phyloP scores from a whole-genome alignment of 2,329 filamentous ascomycete genomes.

The Chaetomium globosum region DNA sequence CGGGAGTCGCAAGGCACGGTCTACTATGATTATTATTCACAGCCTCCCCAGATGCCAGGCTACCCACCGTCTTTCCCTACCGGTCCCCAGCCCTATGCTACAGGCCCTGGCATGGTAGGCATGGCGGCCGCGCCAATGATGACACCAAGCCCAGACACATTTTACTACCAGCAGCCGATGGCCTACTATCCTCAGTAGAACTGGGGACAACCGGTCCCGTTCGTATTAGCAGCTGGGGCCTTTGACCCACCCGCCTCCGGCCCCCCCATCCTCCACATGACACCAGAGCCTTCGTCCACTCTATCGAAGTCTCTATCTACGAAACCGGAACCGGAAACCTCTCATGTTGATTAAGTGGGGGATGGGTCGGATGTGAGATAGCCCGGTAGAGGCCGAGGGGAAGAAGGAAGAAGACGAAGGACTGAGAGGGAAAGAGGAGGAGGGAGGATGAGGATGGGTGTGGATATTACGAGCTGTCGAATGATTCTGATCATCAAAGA shows the following conservation, averaged over 20 bases:
- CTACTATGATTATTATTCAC: slow-evolving; percentile 86
- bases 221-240: neutral
- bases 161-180: slow-evolving; percentile 68
- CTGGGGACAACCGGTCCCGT: slow-evolving; percentile 21
- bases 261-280: neutral
- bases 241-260: neutral
- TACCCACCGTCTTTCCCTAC: slow-evolving; percentile 44
- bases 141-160: slow-evolving; percentile 67
- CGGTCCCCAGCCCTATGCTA: neutral
- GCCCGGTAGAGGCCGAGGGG: neutral
- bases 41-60: slow-evolving; percentile 59
- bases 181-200: slow-evolving; percentile 64
- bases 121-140: slow-evolving; percentile 70
- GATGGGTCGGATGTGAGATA: neutral
- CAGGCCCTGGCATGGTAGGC: slow-evolving; percentile 44
- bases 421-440: slow-evolving; percentile 28
- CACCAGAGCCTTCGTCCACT: too few species aligned
- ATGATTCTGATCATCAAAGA: neutral
- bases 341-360: neutral
- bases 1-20: slow-evolving; percentile 96
- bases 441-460: neutral
- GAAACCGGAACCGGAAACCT: neutral
- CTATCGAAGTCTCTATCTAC: too few species aligned
- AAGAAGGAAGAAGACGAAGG: slow-evolving; percentile 16
- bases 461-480: neutral